phyloP scores from a whole-genome alignment of 2,329 filamentous ascomycete species.

The Pyrenophora teres region DNA sequence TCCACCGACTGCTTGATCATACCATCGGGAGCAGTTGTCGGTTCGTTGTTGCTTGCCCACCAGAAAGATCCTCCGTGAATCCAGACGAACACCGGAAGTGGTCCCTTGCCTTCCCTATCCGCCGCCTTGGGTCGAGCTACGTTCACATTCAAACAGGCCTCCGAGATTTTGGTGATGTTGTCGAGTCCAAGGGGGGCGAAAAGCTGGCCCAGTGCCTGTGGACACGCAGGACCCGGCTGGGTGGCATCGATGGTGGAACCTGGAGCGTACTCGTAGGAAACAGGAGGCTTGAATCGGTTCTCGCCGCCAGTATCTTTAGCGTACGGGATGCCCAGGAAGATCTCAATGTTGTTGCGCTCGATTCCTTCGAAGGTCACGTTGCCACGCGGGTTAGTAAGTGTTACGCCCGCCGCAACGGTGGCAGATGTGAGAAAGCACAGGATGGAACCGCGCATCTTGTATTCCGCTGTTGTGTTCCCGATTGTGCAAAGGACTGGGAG shows the following conservation, averaged over 20 bases:
- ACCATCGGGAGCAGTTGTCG: constrained; percentile 51
- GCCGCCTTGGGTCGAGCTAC: constrained; percentile 58
- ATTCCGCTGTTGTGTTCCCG: not conserved
- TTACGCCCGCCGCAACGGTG: constrained; percentile 8
- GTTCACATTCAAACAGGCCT: constrained; percentile 66
- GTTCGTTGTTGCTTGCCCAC: constrained; percentile 40
- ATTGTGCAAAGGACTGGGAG: not conserved
- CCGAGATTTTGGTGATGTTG: constrained; percentile 48
- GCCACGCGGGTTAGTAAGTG: constrained; percentile 13
- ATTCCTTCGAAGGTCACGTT: constrained; percentile 52
- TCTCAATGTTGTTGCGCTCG: constrained; percentile 52
- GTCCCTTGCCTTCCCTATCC: constrained; percentile 31
- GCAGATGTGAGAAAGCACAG: constrained; percentile 13
- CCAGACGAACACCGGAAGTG: constrained; percentile 63
- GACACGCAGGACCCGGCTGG: constrained; percentile 52
- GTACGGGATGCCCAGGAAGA: constrained; percentile 56
- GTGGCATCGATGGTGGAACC: constrained; percentile 49
- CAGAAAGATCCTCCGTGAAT: constrained; percentile 58
- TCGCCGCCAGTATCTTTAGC: constrained; percentile 53
- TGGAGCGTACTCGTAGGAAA: constrained; percentile 36
- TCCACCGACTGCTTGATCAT: constrained; percentile 54
- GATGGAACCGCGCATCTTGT: constrained; percentile 9
- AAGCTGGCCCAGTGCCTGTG: constrained; percentile 47
- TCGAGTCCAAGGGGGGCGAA: constrained; percentile 34
- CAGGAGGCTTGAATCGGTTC: constrained; percentile 55